phyloP scores from a whole-genome alignment of 2,329 filamentous ascomycete genomes.

The Neospermospora avenae region DNA sequence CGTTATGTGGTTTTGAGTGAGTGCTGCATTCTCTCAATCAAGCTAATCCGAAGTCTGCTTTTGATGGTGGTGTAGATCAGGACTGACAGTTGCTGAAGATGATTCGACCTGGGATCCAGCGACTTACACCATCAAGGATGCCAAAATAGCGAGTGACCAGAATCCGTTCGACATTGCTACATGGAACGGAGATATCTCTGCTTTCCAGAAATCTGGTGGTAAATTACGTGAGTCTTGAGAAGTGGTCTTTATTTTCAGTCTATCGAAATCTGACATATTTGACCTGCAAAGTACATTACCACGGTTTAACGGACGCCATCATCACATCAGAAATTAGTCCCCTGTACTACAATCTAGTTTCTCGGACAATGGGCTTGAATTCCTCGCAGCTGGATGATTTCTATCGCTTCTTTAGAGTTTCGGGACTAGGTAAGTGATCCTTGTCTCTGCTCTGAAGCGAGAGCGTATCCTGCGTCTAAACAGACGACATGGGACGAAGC shows the following conservation, averaged over 20 bases:
- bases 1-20: conserved; percentile 14
- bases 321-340: conserved; percentile 44
- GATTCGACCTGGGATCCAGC: conserved; percentile 36
- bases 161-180: conserved; percentile 27
- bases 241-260: background rate
- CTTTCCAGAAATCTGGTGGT: conserved; percentile 22
- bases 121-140: conserved; percentile 39
- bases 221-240: conserved; percentile 20
- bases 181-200: conserved; percentile 24
- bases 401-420: conserved; percentile 50
- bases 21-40: background rate
- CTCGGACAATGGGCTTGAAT: conserved; percentile 39
- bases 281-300: conserved; percentile 19
- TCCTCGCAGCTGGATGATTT: conserved; percentile 40
- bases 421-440: conserved; percentile 43
- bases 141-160: conserved; percentile 21
- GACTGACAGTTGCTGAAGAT: conserved; percentile 11
- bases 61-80: background rate
- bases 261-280: conserved; percentile 5
- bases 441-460: conserved; percentile 35
- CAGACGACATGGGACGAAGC: background rate
- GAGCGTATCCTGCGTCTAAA: conserved; percentile 40
- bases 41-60: background rate
- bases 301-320: conserved; percentile 22
- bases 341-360: conserved; percentile 42